Conservation (phyloP, 306 rosid species). For the Oxytropis ochrocephala region DNA sequence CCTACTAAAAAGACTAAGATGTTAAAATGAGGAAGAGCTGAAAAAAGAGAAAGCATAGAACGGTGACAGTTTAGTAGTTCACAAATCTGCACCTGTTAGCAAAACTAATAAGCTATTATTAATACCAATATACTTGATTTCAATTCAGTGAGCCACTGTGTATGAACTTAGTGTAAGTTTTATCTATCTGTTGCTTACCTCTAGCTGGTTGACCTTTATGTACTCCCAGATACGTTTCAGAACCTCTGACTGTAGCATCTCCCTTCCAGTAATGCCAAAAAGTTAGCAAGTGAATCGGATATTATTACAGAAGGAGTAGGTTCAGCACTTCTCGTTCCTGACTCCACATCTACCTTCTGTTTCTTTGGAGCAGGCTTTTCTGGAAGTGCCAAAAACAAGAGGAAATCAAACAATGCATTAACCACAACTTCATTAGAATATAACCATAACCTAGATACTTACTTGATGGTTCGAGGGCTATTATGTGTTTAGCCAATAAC, state of each 20-base stretch:
- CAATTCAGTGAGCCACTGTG: background rate
- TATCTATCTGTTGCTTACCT: conserved; percentile 34
- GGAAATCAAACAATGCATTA: conserved; percentile 18
- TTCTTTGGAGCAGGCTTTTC: conserved; percentile 61
- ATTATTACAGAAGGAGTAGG: conserved; percentile 51
- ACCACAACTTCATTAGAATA: background rate
- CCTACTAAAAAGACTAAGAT: background rate
- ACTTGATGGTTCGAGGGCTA: conserved; percentile 67
- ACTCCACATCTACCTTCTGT: conserved; percentile 45
- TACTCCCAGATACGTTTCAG: conserved; percentile 76
- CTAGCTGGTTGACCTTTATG: conserved; percentile 62
- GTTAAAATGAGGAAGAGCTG: background rate
- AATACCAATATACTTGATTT: background rate
- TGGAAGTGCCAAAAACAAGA: conserved; percentile 41
- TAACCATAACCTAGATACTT: conserved; percentile 31
- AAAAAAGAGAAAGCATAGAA: conserved; percentile 5
- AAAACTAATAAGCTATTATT: conserved; percentile 4
- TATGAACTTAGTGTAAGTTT: background rate
- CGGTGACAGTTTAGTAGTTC: background rate
- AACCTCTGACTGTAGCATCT: conserved; percentile 82
- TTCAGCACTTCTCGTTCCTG: conserved; percentile 38
- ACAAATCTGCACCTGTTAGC: background rate
- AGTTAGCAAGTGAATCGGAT: conserved; percentile 78
- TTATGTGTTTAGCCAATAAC: conserved; percentile 76
- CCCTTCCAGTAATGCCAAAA: conserved; percentile 64